These are phyloP conservation scores for Aspergillus sparsus DNA, from an alignment of 495 filamentous ascomycete species.

Conservation along the genomic window DNA sequence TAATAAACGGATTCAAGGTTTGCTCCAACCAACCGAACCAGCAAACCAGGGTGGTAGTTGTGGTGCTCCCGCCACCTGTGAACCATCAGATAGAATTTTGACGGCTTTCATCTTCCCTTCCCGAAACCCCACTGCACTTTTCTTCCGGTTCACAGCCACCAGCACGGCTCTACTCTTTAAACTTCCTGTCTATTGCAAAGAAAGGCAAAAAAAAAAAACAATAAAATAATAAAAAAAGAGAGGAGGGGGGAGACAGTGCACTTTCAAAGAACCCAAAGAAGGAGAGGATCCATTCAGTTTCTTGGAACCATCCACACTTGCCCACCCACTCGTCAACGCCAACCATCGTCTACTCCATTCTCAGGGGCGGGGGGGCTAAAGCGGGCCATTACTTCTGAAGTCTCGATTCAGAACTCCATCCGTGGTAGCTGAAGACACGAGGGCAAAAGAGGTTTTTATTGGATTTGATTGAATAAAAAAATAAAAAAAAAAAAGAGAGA, in stretches of 20 bases:
- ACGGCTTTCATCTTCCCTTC: conserved; percentile 8
- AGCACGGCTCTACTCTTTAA: neutral
- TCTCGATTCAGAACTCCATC: conserved; percentile 18
- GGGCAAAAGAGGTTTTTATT: neutral
- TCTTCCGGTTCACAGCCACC: conserved; percentile 12
- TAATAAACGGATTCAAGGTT: neutral
- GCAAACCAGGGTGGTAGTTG: conserved; percentile 4
- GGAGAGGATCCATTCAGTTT: conserved; percentile 5
- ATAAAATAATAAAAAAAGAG: neutral
- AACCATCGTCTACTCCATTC: conserved; percentile 6
- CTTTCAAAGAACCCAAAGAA: neutral
- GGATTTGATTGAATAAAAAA: too few species aligned
- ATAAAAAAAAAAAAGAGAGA: conserved; percentile 6
- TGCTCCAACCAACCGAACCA: neutral
- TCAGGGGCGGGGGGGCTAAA: conserved; percentile 21
- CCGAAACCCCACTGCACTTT: neutral
- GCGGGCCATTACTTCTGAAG: conserved; percentile 16
- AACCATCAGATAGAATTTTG: conserved; percentile 7
- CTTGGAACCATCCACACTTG: conserved; percentile 10
- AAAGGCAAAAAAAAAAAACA: neutral
- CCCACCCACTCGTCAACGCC: neutral
- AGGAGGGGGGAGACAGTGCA: neutral
- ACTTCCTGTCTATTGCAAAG: neutral
- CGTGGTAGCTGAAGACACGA: conserved; percentile 21
- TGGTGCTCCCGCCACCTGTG: conserved; percentile 6